phyloP scores from a whole-genome alignment of 164 flowering plant species.

The Chimonanthus praecox region DNA sequence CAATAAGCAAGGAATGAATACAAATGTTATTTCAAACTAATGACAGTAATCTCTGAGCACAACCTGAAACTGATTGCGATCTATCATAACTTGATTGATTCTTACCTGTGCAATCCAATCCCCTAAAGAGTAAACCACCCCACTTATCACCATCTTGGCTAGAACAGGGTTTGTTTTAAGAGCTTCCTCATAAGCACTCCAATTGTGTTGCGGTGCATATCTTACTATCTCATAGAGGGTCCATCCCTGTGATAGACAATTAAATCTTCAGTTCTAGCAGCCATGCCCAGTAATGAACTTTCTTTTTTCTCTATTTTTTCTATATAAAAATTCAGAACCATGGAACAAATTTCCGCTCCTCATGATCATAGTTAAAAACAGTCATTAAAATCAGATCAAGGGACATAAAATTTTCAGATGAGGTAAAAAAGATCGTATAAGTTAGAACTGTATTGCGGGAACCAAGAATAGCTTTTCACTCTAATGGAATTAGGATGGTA shows the following conservation, averaged over 20 bases:
- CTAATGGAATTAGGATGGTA: neutral
- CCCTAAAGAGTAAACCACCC: slow-evolving; percentile 73
- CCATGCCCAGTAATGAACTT: neutral
- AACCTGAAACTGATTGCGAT: neutral
- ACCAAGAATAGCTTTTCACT: neutral
- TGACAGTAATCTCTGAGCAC: neutral
- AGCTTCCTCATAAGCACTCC: slow-evolving; percentile 82
- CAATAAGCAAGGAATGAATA: neutral
- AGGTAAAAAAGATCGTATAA: neutral
- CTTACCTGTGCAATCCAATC: slow-evolving; percentile 90
- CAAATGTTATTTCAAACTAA: neutral
- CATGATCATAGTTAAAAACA: neutral
- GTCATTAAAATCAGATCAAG: neutral
- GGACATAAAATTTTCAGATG: neutral
- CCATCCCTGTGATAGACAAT: slow-evolving; percentile 54
- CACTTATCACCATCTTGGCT: slow-evolving; percentile 83
- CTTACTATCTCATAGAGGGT: slow-evolving; percentile 67
- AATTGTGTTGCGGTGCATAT: slow-evolving; percentile 71
- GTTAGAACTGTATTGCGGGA: neutral
- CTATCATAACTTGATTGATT: neutral
- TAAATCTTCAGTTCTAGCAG: neutral
- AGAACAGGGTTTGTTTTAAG: slow-evolving; percentile 74
- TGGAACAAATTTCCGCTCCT: neutral
- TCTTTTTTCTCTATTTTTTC: too few species aligned
- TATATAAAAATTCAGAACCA: neutral